Evolutionary conservation across 352 stramenopile genomes (phyloP).

Genomic region (Pythium guiyangense): DNA sequence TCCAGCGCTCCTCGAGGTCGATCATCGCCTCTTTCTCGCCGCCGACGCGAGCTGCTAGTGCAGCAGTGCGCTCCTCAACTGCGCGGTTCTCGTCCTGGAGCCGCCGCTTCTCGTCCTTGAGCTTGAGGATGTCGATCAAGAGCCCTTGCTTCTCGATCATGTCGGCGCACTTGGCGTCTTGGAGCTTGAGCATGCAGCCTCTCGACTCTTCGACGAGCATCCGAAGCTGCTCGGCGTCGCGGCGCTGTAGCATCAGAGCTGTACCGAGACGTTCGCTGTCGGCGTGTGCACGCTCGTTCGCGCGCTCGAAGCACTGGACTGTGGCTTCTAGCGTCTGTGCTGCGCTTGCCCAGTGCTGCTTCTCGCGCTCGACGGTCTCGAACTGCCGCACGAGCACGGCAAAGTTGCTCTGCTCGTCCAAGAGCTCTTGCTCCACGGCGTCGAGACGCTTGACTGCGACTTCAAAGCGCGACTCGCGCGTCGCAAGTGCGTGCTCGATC

Average conservation of each 20-base stretch:
- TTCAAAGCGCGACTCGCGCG: conserved; percentile 24
- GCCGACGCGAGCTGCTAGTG: conserved; percentile 30
- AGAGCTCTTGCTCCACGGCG: conserved; percentile 55
- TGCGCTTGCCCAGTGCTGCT: neutral
- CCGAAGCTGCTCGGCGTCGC: neutral
- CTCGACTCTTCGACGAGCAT: conserved; percentile 1
- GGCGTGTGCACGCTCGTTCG: neutral
- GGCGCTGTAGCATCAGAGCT: neutral
- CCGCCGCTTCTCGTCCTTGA: conserved; percentile 40
- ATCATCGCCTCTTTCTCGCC: conserved; percentile 45
- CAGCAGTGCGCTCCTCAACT: conserved; percentile 16
- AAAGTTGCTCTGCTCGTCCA: conserved; percentile 72
- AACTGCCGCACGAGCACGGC: conserved; percentile 56
- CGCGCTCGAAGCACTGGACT: neutral
- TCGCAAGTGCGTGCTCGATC: conserved; percentile 18
- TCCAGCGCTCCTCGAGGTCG: conserved; percentile 48
- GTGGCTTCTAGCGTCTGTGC: neutral
- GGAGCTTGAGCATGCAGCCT: conserved; percentile 2
- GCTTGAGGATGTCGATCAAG: conserved; percentile 36
- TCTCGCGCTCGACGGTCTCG: conserved; percentile 36
- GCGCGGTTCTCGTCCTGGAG: conserved; percentile 26
- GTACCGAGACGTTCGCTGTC: neutral
- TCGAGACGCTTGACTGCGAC: conserved; percentile 48
- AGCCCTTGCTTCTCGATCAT: conserved; percentile 40
- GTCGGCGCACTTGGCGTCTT: conserved; percentile 19